phyloP scores from a whole-genome alignment of 805 yeast genomes.

The Cyberlindnera galapagoensis region DNA sequence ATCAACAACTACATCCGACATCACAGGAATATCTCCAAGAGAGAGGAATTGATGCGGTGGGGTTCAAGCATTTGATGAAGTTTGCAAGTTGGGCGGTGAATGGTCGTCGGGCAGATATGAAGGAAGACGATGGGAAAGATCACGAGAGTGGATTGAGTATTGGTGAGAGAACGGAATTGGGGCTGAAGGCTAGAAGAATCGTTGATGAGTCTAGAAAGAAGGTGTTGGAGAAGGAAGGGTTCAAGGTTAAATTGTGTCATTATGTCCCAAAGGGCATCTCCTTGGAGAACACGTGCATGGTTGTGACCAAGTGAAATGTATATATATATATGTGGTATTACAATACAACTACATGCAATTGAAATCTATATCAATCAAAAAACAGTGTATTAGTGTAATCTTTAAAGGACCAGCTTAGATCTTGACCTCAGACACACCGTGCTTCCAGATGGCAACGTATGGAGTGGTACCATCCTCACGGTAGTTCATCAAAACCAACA shows the following conservation, averaged over 20 bases:
- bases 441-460: slow-evolving; percentile 97
- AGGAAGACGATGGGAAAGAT: slow-evolving; percentile 30
- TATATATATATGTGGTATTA: neutral
- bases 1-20: slow-evolving; percentile 41
- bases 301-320: slow-evolving; percentile 16
- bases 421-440: slow-evolving; percentile 88
- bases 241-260: slow-evolving; percentile 42
- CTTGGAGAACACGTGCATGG: slow-evolving; percentile 62
- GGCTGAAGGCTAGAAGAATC: slow-evolving; percentile 62
- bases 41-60: slow-evolving; percentile 23
- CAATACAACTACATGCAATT: too few relatives aligned
- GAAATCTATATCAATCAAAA: slow-evolving; percentile 2
- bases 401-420: slow-evolving; percentile 53
- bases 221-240: slow-evolving; percentile 37
- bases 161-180: slow-evolving; percentile 50
- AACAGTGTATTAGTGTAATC: neutral
- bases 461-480: slow-evolving; percentile 99
- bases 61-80: slow-evolving; percentile 47
- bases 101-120: slow-evolving; percentile 43
- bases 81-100: slow-evolving; percentile 88
- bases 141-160: slow-evolving; percentile 43
- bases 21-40: slow-evolving; percentile 15
- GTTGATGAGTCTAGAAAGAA: slow-evolving; percentile 65
- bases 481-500: slow-evolving; percentile 97
- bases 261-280: slow-evolving; percentile 57